Percentiles rank a stretch among this genome's conserved stretches.
These are phyloP conservation scores for Puccinia brachypodii DNA, from an alignment of 1,284 basidiomycete genomes.

Conservation along the genomic window DNA sequence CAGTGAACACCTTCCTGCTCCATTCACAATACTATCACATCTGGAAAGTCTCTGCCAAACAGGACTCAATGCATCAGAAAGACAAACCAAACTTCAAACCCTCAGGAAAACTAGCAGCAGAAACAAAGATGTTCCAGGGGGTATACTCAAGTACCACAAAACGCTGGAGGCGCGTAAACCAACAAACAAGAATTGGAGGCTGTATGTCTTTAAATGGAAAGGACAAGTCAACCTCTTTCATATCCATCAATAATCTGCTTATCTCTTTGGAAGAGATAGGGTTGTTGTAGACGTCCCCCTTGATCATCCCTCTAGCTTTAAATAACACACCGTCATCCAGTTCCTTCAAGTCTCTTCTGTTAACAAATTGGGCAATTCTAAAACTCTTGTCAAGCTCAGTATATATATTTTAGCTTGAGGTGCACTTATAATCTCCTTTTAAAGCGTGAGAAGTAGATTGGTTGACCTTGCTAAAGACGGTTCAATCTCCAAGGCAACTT, in stretches of 20 bases:
- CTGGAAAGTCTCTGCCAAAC: background rate
- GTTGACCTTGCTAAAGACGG: too few species aligned
- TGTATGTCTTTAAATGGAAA: constrained; percentile 94
- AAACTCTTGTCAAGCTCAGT: constrained; percentile 74
- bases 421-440: constrained; percentile 93
- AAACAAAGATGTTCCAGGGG: constrained; percentile 82
- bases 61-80: background rate
- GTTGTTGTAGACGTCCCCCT: constrained; percentile 83
- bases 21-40: background rate
- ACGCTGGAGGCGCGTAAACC: constrained; percentile 97
- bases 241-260: constrained; percentile 87
- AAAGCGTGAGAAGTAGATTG: constrained; percentile 76
- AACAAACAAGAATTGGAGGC: constrained; percentile 73
- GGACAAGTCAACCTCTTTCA: constrained; percentile 91
- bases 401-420: constrained; percentile 79
- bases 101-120: constrained; percentile 89
- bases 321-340: constrained; percentile 96
- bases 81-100: constrained; percentile 76
- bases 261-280: constrained; percentile 85
- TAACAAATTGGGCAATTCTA: constrained; percentile 81
- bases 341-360: constrained; percentile 81
- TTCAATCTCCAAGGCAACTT: too few species aligned
- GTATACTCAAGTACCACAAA: constrained; percentile 97
- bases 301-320: constrained; percentile 95
- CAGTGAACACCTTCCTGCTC: constrained; percentile 14